Evolutionary conservation across 2,329 filamentous ascomycete genomes (phyloP), one percentile per base, ranked within the genome.

Genomic region (Fonsecaea nubica): DNA sequence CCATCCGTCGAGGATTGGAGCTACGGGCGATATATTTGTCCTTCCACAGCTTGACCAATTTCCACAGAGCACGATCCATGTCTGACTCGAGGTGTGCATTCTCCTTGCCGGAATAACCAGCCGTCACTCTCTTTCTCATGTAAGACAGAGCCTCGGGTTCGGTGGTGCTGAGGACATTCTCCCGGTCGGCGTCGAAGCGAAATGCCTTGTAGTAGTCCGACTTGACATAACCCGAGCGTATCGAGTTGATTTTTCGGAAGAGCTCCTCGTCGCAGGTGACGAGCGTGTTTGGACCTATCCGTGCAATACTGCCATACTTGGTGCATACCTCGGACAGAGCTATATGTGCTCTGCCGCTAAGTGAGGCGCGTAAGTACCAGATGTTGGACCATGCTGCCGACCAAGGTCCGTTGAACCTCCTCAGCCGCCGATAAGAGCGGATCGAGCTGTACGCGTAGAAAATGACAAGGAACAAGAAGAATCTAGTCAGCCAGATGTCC

Each of bases 131-230:
- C 69, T 81, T 82, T 21, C 81, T 77, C 35, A 82, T 72, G 15
- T 71, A 69, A 1, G 79, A 75, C 68, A 87, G 86, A 42, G 79
- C 78, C 3, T 77, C 78, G 48, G 81, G 82, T 63, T 86, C 78
- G 4, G 80, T 80, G 69, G 84, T 79, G 1, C 79, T 83, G 64
- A 88, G 86, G 35, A 87, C 76, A 62, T 84, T 86, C 71, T 87
- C 82, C 3, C 78, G 76, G n/a, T 82, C 79, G 0, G 84, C 82
- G 64, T 87, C 82, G 66, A 89, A 79, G 10, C 81, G 79, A 61
- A 83, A 66, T 5, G 79, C 81, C 64, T 80, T 76, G 71, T 86
- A 86, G 78, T 83, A 58, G 30, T 58, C 56, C 1, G 15, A 32
- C 33, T 32, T 42, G n/a, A 18, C 18, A 85, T 65, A 69, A 15